Evolutionary conservation across 768 basidiomycete genomes (phyloP).

Genomic region (Suillus subalutaceus): DNA sequence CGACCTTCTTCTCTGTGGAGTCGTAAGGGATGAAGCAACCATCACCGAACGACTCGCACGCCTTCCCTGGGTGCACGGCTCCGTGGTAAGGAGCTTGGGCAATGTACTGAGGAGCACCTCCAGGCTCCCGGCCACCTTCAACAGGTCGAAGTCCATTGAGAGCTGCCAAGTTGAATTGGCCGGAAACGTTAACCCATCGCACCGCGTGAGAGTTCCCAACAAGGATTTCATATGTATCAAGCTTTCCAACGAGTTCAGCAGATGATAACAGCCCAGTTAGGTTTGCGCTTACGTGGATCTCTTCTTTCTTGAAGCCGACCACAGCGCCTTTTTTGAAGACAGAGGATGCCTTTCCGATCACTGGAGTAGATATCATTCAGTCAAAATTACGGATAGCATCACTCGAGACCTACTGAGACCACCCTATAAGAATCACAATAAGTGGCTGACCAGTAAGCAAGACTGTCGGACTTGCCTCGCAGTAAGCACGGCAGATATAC

Average conservation of each 20-base stretch:
- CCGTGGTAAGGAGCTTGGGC: slow-evolving; percentile 57
- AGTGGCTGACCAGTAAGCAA: neutral
- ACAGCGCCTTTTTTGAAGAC: slow-evolving; percentile 63
- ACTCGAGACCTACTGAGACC: slow-evolving; percentile 48
- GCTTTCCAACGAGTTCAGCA: slow-evolving; percentile 37
- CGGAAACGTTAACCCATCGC: slow-evolving; percentile 56
- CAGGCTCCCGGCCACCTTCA: slow-evolving; percentile 67
- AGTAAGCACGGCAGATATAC: slow-evolving; percentile 62
- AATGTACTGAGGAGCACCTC: slow-evolving; percentile 63
- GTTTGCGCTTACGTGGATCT: slow-evolving; percentile 52
- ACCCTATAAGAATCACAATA: slow-evolving; percentile 40
- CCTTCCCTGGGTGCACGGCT: slow-evolving; percentile 67
- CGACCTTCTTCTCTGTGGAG: slow-evolving; percentile 51
- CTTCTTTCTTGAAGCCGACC: slow-evolving; percentile 62
- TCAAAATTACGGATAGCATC: neutral
- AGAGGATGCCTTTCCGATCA: slow-evolving; percentile 65
- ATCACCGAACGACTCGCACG: slow-evolving; percentile 48
- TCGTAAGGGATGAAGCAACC: slow-evolving; percentile 64
- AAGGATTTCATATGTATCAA: slow-evolving; percentile 70
- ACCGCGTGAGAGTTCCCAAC: slow-evolving; percentile 60
- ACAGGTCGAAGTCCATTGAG: slow-evolving; percentile 54
- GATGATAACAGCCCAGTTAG: neutral
- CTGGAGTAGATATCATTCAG: slow-evolving; percentile 36
- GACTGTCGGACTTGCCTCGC: slow-evolving; percentile 46
- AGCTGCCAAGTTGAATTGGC: slow-evolving; percentile 44